phyloP scores from a whole-genome alignment of 2,329 filamentous ascomycete species.

The Fulvia fulva region DNA sequence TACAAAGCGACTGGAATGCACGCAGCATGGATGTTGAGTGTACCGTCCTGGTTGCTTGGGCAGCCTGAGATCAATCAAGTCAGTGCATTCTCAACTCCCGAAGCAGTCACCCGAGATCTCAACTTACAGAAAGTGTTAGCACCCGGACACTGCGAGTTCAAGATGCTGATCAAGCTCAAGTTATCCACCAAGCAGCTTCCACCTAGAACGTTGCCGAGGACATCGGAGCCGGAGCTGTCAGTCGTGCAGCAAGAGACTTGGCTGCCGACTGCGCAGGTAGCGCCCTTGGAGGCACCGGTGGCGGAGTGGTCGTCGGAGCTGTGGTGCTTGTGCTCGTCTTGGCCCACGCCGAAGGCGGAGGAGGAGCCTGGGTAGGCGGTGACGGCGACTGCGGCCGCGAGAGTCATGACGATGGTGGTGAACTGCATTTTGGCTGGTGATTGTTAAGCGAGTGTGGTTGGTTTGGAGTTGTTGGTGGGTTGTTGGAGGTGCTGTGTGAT shows the following conservation, averaged over 20 bases:
- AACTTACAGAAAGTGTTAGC: conserved; percentile 20
- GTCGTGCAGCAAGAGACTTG: conserved; percentile 17
- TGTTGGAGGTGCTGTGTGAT: not conserved
- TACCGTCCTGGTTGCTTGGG: conserved; percentile 12
- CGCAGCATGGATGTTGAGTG: conserved; percentile 7
- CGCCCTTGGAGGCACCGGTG: not conserved
- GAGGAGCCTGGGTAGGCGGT: conserved; percentile 2
- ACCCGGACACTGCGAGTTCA: conserved; percentile 9
- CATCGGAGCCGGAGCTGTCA: not conserved
- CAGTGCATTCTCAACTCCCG: too few relatives aligned
- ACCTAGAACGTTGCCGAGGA: conserved; percentile 12
- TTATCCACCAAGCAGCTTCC: conserved; percentile 13
- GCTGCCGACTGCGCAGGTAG: conserved; percentile 4
- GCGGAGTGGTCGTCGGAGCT: not conserved
- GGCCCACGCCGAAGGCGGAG: not conserved
- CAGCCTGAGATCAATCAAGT: too few relatives aligned
- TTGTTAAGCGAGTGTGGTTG: conserved; percentile 8
- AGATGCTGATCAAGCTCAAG: not conserved
- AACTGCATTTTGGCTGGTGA: conserved; percentile 17
- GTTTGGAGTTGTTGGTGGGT: not conserved
- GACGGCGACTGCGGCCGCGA: conserved; percentile 14
- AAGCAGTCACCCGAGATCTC: too few relatives aligned
- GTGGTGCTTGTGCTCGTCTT: not conserved
- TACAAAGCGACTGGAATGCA: conserved; percentile 7
- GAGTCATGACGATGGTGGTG: conserved; percentile 13